These are phyloP conservation scores for Rhodotorula sp. DNA, from an alignment of 1,284 basidiomycete genomes.

Conservation along the genomic window DNA sequence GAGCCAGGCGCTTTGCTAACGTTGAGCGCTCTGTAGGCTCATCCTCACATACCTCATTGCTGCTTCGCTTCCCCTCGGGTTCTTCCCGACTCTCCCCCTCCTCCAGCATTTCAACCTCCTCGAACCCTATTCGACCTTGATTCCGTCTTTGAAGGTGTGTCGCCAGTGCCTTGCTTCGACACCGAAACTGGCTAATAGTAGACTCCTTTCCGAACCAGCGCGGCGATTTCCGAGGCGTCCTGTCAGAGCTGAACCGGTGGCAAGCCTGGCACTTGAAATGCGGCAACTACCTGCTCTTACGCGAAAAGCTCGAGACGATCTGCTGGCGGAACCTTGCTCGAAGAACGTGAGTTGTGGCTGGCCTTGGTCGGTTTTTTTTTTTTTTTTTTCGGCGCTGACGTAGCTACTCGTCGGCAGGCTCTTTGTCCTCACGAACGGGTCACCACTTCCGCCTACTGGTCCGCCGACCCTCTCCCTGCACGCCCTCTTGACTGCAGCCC, in stretches of 20 bases:
- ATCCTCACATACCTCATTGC: constrained; percentile 50
- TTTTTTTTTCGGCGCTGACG: background rate
- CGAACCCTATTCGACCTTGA: constrained; percentile 41
- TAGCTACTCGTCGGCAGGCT: constrained; percentile 14
- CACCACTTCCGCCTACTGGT: constrained; percentile 37
- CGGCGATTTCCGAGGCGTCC: constrained; percentile 44
- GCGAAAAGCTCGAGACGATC: constrained; percentile 50
- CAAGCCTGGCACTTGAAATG: constrained; percentile 47
- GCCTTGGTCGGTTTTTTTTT: background rate
- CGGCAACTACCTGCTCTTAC: constrained; percentile 49
- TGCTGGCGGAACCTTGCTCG: constrained; percentile 52
- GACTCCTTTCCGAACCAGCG: background rate
- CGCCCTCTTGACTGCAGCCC: constrained; percentile 45
- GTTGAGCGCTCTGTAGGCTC: constrained; percentile 27
- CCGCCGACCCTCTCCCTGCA: constrained; percentile 48
- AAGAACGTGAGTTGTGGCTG: constrained; percentile 43
- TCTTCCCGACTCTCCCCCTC: constrained; percentile 46
- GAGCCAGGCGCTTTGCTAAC: background rate
- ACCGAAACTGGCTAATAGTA: too few species aligned
- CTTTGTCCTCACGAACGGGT: constrained; percentile 26
- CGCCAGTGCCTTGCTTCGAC: background rate
- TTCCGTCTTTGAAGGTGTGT: constrained; percentile 30
- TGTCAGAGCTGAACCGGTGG: constrained; percentile 45
- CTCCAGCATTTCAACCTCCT: constrained; percentile 45
- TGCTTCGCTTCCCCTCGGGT: constrained; percentile 50